phyloP scores from a whole-genome alignment of 306 rosid genomes.

The Acacia confusa region DNA sequence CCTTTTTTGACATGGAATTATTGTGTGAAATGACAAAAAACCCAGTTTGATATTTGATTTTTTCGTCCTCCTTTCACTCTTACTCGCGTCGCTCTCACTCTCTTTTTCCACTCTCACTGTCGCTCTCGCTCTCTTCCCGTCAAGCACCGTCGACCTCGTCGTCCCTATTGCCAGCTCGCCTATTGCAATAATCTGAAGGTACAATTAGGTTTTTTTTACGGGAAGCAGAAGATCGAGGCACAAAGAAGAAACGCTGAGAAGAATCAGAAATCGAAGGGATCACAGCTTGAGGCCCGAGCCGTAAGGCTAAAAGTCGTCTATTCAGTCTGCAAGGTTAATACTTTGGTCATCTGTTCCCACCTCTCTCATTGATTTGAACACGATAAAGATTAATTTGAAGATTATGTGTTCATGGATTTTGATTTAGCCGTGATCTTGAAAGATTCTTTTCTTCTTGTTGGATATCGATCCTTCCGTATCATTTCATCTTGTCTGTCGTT shows the following conservation, averaged over 20 bases:
- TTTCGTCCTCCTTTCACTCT: too few relatives aligned
- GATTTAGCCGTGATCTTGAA: not conserved
- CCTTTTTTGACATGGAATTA: too few relatives aligned
- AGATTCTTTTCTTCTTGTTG: not conserved
- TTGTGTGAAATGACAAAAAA: too few relatives aligned
- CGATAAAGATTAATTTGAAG: not conserved
- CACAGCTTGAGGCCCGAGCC: slow-evolving; percentile 91
- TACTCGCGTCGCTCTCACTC: too few relatives aligned
- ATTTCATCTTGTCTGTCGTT: not conserved
- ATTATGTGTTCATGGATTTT: not conserved
- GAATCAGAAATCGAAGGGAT: slow-evolving; percentile 79
- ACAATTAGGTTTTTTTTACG: too few relatives aligned
- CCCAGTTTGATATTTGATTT: too few relatives aligned
- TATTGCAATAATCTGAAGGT: too few relatives aligned
- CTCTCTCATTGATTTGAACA: not conserved
- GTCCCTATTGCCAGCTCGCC: too few relatives aligned
- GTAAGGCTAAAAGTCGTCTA: slow-evolving; percentile 77
- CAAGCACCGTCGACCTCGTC: too few relatives aligned
- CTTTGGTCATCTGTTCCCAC: not conserved
- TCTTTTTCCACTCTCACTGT: too few relatives aligned
- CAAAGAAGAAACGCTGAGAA: slow-evolving; percentile 78
- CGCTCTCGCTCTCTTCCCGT: too few relatives aligned
- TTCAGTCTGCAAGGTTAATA: slow-evolving; percentile 81
- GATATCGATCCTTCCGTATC: not conserved
- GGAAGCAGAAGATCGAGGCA: too few relatives aligned